These are phyloP conservation scores for Lignosus rhinocerotis DNA, from an alignment of 1,284 basidiomycete species.

Conservation along the genomic window DNA sequence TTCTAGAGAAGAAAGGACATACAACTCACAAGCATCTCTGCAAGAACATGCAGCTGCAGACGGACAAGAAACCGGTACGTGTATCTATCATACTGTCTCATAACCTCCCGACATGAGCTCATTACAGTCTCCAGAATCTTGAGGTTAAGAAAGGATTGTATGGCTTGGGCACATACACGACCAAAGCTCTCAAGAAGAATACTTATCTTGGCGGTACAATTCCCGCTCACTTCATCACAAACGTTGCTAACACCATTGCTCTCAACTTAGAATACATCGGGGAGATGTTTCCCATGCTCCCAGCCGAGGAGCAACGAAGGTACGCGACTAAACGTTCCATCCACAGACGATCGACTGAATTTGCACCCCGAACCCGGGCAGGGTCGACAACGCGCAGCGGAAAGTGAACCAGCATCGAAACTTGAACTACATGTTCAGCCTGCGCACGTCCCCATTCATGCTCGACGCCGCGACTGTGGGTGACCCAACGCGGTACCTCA, in stretches of 20 bases:
- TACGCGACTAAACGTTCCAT: background rate
- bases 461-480: conserved; percentile 56
- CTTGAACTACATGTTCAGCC: conserved; percentile 58
- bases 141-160: conserved; percentile 37
- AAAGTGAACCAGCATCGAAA: conserved; percentile 38
- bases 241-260: too few species aligned
- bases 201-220: conserved; percentile 41
- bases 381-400: conserved; percentile 24
- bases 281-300: background rate
- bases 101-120: background rate
- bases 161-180: conserved; percentile 48
- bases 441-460: conserved; percentile 38
- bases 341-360: too few species aligned
- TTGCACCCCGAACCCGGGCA: background rate
- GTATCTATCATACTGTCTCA: background rate
- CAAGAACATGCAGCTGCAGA: conserved; percentile 14
- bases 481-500: conserved; percentile 59
- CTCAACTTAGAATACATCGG: background rate
- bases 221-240: background rate
- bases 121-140: conserved; percentile 27
- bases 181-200: conserved; percentile 28
- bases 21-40: conserved; percentile 5
- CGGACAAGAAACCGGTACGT: conserved; percentile 8
- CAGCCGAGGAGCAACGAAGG: too few species aligned
- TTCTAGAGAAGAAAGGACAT: background rate